phyloP scores from a whole-genome alignment of 2,329 filamentous ascomycete species.

The Penicillium sclerotiorum region DNA sequence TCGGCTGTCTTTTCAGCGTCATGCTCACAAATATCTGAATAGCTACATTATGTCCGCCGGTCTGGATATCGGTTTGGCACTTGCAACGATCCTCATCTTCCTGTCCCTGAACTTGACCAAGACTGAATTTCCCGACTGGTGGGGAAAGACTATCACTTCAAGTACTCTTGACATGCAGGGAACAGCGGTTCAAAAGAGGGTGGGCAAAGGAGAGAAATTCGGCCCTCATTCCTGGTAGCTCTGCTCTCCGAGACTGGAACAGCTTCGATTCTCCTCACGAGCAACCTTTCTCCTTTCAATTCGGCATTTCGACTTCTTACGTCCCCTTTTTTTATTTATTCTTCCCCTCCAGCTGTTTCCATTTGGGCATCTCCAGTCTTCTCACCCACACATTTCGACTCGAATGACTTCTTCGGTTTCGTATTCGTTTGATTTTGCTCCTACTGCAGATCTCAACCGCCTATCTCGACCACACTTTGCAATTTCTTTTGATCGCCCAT shows the following conservation, averaged over 20 bases:
- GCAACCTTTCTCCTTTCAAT: too few species aligned
- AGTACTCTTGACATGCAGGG: conserved; percentile 65
- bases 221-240: conserved; percentile 51
- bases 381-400: too few species aligned
- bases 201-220: conserved; percentile 61
- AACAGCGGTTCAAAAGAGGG: conserved; percentile 59
- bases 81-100: conserved; percentile 71
- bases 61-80: conserved; percentile 67
- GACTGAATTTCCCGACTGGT: conserved; percentile 63
- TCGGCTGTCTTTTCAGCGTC: neutral
- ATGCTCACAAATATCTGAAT: neutral
- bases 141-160: conserved; percentile 64
- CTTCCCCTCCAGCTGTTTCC: too few species aligned
- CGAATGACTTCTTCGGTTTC: too few species aligned
- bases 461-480: too few species aligned
- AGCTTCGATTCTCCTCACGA: too few species aligned
- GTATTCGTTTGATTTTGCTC: too few species aligned
- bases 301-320: too few species aligned
- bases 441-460: too few species aligned
- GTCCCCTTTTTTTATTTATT: too few species aligned
- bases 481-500: too few species aligned
- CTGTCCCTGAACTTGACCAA: conserved; percentile 66
- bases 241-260: neutral
- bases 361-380: too few species aligned
- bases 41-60: conserved; percentile 70